These are phyloP conservation scores for Ceratobasidium sp. DNA, from an alignment of 1,284 basidiomycete genomes.

Conservation along the genomic window DNA sequence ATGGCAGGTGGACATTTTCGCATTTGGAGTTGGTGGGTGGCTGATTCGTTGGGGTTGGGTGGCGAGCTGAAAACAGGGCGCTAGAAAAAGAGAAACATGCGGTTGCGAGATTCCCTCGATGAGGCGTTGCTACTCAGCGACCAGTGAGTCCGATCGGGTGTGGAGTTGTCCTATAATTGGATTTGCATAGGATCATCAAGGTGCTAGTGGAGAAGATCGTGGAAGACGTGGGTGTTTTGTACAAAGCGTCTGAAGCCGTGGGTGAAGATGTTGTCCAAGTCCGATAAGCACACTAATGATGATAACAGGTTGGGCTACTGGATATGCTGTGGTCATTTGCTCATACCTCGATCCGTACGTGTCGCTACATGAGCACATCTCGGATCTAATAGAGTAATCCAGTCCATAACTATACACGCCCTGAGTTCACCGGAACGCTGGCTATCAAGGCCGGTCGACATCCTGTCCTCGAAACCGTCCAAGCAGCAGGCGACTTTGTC, in stretches of 20 bases:
- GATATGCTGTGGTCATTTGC: slow-evolving; percentile 90
- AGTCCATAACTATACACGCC: slow-evolving; percentile 81
- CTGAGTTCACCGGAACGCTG: slow-evolving; percentile 84
- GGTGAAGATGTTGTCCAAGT: slow-evolving; percentile 39
- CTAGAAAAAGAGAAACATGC: slow-evolving; percentile 82
- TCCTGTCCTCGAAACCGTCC: slow-evolving; percentile 80
- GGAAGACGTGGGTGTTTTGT: slow-evolving; percentile 73
- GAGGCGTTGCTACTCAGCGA: slow-evolving; percentile 84
- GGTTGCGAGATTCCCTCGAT: slow-evolving; percentile 83
- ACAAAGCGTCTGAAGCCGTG: slow-evolving; percentile 87
- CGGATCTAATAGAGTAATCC: background rate
- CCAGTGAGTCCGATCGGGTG: slow-evolving; percentile 53
- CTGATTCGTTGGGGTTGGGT: background rate
- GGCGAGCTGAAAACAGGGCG: slow-evolving; percentile 7
- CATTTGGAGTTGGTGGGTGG: slow-evolving; percentile 75
- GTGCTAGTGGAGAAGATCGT: slow-evolving; percentile 71
- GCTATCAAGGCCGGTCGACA: slow-evolving; percentile 87
- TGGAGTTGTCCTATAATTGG: background rate
- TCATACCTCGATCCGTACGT: slow-evolving; percentile 74
- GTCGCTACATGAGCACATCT: background rate
- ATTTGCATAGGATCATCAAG: slow-evolving; percentile 66
- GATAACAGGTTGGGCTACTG: slow-evolving; percentile 70
- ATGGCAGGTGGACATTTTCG: slow-evolving; percentile 74
- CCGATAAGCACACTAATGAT: background rate
- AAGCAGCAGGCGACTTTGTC: slow-evolving; percentile 71